Percentiles rank a stretch among this genome's conserved stretches.
Evolutionary conservation across 495 filamentous ascomycete species (phyloP).

Genomic region (Neurospora sp.): DNA sequence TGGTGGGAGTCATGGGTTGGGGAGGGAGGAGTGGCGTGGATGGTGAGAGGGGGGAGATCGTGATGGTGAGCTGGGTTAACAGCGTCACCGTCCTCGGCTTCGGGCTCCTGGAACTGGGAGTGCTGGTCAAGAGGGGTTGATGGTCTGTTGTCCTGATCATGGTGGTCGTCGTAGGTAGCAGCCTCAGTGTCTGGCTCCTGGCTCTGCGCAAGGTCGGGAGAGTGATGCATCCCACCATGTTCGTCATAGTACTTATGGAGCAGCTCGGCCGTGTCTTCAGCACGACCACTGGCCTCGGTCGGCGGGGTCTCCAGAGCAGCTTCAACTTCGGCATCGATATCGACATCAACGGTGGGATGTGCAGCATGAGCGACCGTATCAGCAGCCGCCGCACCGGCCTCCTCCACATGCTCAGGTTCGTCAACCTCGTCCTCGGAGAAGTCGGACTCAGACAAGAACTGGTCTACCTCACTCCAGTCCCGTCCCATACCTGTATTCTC

Average conservation of each 20-base stretch:
- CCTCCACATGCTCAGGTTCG: background rate
- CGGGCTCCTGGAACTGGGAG: background rate
- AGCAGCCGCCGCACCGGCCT: background rate
- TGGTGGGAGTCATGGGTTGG: background rate
- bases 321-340: background rate
- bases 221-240: background rate
- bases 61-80: background rate
- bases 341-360: background rate
- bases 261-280: background rate
- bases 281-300: background rate
- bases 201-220: background rate
- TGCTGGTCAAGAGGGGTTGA: too few relatives aligned
- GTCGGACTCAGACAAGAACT: background rate
- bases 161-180: background rate
- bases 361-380: background rate
- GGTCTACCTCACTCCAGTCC: background rate
- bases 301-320: background rate
- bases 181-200: background rate
- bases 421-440: background rate
- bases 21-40: background rate
- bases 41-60: background rate
- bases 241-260: background rate
- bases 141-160: background rate
- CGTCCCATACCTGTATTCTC: background rate
- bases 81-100: fast-evolving